Evolutionary conservation across 2,329 filamentous ascomycete genomes (phyloP), one percentile per base, ranked within the genome.

Genomic region (Penicillium italicum): DNA sequence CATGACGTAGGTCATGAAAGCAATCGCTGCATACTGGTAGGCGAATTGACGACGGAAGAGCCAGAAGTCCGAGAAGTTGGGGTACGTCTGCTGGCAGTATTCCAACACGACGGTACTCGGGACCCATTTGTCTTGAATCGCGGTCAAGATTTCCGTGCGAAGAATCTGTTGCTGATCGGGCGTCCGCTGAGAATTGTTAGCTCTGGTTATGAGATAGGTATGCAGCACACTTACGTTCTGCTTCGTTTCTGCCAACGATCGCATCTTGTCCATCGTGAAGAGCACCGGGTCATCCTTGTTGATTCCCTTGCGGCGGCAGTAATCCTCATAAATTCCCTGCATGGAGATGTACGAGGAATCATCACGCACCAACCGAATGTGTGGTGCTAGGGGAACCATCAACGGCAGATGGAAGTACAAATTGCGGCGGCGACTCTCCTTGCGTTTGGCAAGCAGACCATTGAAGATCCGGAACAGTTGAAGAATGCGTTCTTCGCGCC

Each of bases 401-500:
- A 97, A 80, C 1, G 94, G 95, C 49, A 99, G 82, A 62, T 96
- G 94, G 78, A 99, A 99, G 73, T 96, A 93, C 62, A 99, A 77
- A 69, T 97, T 96, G 48, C 94, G 87, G 22, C 93, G 88, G 50
- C 94, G 85, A 66, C 90, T 95, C 76, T 99, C 94, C 79, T 99
- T 99, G 70, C 93, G 90, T 72, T 96, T 94, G 36, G 86, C 81
- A 57, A 99, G 79, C 4, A 91, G 89, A 69, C 93, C 91, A 74
- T 99, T 99, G 76, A 99, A 92, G 66, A 97, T 95, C 42, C 95
- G 85, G 86, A 99, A 99, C 12, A 99, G 82, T 74, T 99, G 94
- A 61, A 97, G 75, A 54, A 97, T 96, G 28, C 94, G 85, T 76
- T 99, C 95, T 72, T 99, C 95, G 52, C 95, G 85, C 57, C 94